Base-by-base conservation (phyloP, 2,329 filamentous ascomycete genomes). In the Fusarium sp. region DNA sequence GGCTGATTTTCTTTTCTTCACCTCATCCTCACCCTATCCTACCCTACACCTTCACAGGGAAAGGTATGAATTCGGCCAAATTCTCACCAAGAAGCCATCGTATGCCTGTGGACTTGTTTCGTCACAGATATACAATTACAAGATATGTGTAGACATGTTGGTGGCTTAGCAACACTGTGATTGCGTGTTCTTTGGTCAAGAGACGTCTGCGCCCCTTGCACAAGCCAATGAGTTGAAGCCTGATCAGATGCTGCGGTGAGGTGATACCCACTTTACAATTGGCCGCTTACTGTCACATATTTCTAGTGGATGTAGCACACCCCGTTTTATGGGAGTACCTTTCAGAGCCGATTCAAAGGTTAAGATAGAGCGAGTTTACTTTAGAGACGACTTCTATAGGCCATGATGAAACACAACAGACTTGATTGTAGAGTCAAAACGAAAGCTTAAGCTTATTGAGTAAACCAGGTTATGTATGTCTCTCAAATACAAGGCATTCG, bases 1-100 rank as follows among this genome's bases (percentile, higher is more conserved):
- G 80, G 79, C 57, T 74, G 60, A 69, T 72, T 31, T 51, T 53
- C 63, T 58, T 36, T 6, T 17, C 53, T 69, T 49, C 59, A 27
- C 40, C 56, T 59, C 9, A 36, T 9, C 6, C 10, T 12, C 55
- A 27, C 16, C 55, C 55, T 57, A 27, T 6, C 10, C 12, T 35
- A 27, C 16, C 55, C 55, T 57, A 27, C 22, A 57, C 33, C 33
- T 53, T 53, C 33, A 9, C 6, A 64, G 6, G n/a, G n/a, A n/a
- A n/a, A 51, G 24, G 16, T 51, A 27, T 14, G n/a, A 53, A 53
- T 14, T 2, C 3, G 2, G 6, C 10, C 4, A 3, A 31, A 31
- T 20, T 20, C 27, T 8, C 46, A 31, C 46, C 3, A 8, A 29
- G 27, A 51, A 31, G 17, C 11, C n/a, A 14, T 31, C 17, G 11